A percentile compares a stretch with the other conserved stretches of the same genome.
These are phyloP conservation scores for Phytophthora quininea DNA, from an alignment of 352 stramenopile genomes.

Conservation along the genomic window DNA sequence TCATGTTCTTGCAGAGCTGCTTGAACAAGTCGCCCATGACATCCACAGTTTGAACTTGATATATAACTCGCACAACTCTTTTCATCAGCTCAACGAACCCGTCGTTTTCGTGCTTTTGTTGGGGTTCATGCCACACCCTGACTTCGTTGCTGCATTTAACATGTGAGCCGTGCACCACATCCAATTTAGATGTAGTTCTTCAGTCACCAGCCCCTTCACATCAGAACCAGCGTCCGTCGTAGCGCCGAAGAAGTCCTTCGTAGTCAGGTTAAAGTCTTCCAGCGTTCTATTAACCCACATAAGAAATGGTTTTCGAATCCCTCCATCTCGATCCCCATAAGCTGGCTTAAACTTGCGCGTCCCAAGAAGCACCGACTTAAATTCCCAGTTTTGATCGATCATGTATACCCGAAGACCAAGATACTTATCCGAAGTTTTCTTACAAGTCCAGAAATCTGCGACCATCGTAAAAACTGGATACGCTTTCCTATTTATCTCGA, in stretches of 20 bases:
- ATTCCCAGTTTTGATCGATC: slow-evolving; percentile 7
- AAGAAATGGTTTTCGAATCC: slow-evolving; percentile 6
- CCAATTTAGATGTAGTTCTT: background rate
- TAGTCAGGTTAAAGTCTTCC: background rate
- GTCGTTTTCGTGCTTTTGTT: background rate
- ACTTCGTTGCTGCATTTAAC: slow-evolving; percentile 4
- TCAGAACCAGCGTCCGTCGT: background rate
- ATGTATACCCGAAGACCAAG: slow-evolving; percentile 9
- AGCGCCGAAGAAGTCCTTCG: background rate
- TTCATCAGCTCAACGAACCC: background rate
- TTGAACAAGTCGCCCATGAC: slow-evolving; percentile 11
- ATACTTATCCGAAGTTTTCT: background rate
- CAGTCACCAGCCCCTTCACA: background rate
- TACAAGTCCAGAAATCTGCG: background rate
- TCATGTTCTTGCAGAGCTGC: slow-evolving; percentile 3
- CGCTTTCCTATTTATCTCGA: background rate
- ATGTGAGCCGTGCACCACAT: slow-evolving; percentile 1
- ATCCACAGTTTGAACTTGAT: slow-evolving; percentile 2
- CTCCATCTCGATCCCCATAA: slow-evolving; percentile 8
- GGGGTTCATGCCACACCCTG: background rate
- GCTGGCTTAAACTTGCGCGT: background rate
- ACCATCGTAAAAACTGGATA: background rate
- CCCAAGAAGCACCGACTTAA: slow-evolving; percentile 2
- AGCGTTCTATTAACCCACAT: background rate
- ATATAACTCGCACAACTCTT: slow-evolving; percentile 3